Conservation (phyloP, 129 eudicot genomes). For the Flaveria sonorensis region DNA sequence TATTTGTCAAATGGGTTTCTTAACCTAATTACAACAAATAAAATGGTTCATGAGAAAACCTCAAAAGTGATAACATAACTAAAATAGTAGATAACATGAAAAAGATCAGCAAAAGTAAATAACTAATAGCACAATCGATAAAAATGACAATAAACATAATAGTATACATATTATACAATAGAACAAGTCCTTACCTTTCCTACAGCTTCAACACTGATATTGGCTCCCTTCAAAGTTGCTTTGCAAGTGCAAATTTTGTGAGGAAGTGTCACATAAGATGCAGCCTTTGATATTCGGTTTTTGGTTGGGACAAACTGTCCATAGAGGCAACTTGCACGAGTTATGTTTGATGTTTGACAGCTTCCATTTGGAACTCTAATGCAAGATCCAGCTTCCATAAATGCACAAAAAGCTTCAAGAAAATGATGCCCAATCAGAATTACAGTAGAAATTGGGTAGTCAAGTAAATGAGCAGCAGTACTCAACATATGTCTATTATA, state of each 20-base stretch:
- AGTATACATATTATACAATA: background rate
- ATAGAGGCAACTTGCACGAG: constrained; percentile 30
- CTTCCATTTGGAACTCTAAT: constrained; percentile 31
- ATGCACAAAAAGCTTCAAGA: constrained; percentile 29
- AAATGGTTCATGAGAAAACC: background rate
- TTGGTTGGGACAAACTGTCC: constrained; percentile 11
- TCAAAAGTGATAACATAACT: background rate
- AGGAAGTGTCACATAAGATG: constrained; percentile 31
- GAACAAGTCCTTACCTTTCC: constrained; percentile 27
- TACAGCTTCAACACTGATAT: constrained; percentile 26
- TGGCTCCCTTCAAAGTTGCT: constrained; percentile 45
- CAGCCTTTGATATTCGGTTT: constrained; percentile 9
- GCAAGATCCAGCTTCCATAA: constrained; percentile 52
- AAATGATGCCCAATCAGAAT: constrained; percentile 23
- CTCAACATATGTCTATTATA: background rate
- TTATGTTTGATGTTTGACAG: constrained; percentile 28
- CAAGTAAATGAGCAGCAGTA: background rate
- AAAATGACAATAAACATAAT: background rate
- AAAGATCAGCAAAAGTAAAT: background rate
- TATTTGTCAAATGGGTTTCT: background rate
- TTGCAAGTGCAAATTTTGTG: constrained; percentile 29
- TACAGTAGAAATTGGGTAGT: background rate
- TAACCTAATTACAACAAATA: background rate
- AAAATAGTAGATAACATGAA: constrained; percentile 2
- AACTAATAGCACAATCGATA: background rate